phyloP scores from a whole-genome alignment of 352 stramenopile genomes.

The Pythium myriotylum region DNA sequence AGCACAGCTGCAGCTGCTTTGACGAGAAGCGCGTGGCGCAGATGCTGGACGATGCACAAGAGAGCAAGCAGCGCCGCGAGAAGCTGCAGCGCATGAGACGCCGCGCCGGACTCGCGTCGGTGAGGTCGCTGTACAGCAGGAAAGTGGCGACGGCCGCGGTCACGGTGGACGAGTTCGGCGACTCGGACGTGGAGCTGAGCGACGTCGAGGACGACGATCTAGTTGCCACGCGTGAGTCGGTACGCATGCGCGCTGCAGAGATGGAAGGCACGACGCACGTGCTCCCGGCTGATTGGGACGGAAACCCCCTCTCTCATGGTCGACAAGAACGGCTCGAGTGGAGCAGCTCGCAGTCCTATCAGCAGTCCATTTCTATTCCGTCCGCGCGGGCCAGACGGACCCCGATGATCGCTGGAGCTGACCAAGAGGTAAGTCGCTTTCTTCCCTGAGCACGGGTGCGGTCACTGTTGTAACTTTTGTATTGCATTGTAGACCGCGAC shows the following conservation, averaged over 20 bases:
- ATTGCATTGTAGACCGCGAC: not conserved
- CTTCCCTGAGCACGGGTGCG: too few relatives aligned
- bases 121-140: conserved; percentile 9
- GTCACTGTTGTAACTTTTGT: too few relatives aligned
- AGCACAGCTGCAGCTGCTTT: conserved; percentile 15
- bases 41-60: not conserved
- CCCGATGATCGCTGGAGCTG: not conserved
- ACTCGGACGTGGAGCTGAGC: conserved; percentile 5
- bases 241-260: conserved; percentile 12
- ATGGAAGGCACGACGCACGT: not conserved
- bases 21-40: not conserved
- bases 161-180: conserved; percentile 17
- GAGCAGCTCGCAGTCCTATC: conserved; percentile 30
- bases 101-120: conserved; percentile 15
- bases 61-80: conserved; percentile 2
- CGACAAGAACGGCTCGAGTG: conserved; percentile 14
- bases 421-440: not conserved
- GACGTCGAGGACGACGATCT: conserved; percentile 6
- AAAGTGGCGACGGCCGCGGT: conserved; percentile 7
- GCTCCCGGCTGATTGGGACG: too few relatives aligned
- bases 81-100: not conserved
- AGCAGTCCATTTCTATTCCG: conserved; percentile 46
- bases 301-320: too few relatives aligned
- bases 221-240: not conserved
- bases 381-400: conserved; percentile 9